A percentile compares a stretch with the other conserved stretches of the same genome.
Evolutionary conservation across 208 protist species (phyloP).

Genomic region (Leishmania major): DNA sequence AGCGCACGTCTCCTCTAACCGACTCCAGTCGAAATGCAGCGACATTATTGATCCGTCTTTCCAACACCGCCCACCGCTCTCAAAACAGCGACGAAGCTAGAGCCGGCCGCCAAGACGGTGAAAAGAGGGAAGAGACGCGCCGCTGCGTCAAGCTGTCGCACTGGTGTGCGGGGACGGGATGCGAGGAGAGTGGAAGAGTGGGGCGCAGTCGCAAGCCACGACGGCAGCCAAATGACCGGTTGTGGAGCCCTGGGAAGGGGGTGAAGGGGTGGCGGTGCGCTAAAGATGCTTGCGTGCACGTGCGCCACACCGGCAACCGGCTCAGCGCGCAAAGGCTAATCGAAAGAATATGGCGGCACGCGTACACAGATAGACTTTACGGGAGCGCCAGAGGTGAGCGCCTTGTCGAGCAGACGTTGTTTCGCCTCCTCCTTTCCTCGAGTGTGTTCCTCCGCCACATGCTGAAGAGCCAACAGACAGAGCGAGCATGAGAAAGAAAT

Average conservation of each 20-base stretch:
- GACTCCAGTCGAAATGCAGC: conserved; percentile 74
- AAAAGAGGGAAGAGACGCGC: neutral
- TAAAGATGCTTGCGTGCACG: neutral
- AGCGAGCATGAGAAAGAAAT: neutral
- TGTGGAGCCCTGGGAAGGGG: neutral
- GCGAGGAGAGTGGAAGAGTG: neutral
- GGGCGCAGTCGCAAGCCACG: neutral
- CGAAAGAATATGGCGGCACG: neutral
- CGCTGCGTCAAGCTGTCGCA: neutral
- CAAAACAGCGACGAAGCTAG: neutral
- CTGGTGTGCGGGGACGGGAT: neutral
- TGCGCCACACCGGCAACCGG: neutral
- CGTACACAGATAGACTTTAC: neutral
- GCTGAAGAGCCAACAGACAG: too few relatives aligned
- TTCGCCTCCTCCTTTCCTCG: too few relatives aligned
- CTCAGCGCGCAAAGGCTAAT: neutral
- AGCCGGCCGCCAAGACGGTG: neutral
- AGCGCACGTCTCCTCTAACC: conserved; percentile 70
- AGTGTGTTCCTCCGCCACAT: too few relatives aligned
- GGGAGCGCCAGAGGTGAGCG: neutral
- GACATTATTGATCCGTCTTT: conserved; percentile 21
- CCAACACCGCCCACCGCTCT: neutral
- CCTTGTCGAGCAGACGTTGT: neutral
- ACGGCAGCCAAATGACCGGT: neutral
- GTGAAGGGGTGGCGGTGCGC: neutral